Evolutionary conservation across 179 eudicot species (phyloP).

Genomic region (Spinacia oleracea): DNA sequence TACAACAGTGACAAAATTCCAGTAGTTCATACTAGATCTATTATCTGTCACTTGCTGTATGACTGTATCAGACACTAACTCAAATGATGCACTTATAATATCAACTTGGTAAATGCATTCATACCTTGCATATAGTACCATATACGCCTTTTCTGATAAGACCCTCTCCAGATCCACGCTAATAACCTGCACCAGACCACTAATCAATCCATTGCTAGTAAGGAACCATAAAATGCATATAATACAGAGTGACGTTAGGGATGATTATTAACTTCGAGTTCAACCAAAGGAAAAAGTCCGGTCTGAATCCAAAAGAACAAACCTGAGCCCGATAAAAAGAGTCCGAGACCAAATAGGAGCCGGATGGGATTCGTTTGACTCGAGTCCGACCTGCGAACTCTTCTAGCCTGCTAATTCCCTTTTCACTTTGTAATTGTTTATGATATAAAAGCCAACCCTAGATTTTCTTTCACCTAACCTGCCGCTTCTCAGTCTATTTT

Average conservation of each 20-base stretch:
- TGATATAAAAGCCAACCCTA: no score
- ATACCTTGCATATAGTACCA: constrained; percentile 90
- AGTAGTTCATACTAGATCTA: not conserved
- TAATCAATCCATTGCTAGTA: constrained; percentile 13
- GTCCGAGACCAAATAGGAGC: no score
- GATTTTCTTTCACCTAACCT: no score
- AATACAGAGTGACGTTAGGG: not conserved
- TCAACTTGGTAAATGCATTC: not conserved
- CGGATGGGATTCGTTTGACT: no score
- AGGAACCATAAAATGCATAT: not conserved
- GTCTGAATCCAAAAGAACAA: no score
- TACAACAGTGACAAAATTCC: not conserved
- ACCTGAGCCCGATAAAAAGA: no score
- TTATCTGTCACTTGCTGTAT: not conserved
- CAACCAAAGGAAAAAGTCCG: no score
- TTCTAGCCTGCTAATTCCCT: no score
- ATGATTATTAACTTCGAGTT: no score
- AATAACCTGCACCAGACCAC: constrained; percentile 50
- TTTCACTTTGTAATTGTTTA: no score
- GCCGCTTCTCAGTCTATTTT: no score
- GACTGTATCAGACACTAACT: not conserved
- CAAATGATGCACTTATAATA: not conserved
- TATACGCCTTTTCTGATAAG: constrained; percentile 75
- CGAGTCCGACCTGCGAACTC: no score
- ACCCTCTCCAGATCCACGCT: constrained; percentile 65